A percentile compares a stretch with the other conserved stretches of the same genome.
phyloP scores from a whole-genome alignment of 805 yeast species.

The Zygosaccharomyces siamensis region DNA sequence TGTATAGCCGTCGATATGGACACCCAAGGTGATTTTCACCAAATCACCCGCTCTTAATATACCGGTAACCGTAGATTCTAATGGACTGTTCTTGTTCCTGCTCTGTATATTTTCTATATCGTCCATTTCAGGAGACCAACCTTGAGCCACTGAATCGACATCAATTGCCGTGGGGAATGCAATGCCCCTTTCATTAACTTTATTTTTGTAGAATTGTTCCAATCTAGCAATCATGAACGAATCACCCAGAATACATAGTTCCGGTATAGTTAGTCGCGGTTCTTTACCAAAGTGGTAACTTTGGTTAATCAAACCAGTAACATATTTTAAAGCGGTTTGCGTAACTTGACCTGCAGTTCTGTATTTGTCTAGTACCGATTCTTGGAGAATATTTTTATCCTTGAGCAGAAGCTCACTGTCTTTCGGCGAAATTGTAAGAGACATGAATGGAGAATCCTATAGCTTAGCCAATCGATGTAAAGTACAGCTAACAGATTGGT shows the following conservation, averaged over 20 bases:
- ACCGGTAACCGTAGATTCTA: conserved; percentile 25
- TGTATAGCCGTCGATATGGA: conserved; percentile 93
- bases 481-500: neutral
- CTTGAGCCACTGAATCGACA: conserved; percentile 69
- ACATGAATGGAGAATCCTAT: conserved; percentile 41
- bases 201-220: conserved; percentile 53
- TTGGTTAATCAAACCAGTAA: conserved; percentile 62
- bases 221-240: conserved; percentile 60
- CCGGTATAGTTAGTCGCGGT: conserved; percentile 49
- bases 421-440: conserved; percentile 67
- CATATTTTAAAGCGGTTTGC: conserved; percentile 71
- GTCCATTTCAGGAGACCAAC: conserved; percentile 84
- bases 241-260: conserved; percentile 80
- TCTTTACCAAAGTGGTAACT: conserved; percentile 52
- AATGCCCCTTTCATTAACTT: conserved; percentile 82
- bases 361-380: conserved; percentile 68
- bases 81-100: conserved; percentile 27
- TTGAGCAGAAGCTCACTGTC: conserved; percentile 69
- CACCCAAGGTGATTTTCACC: conserved; percentile 79
- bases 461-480: neutral
- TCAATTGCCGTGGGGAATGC: conserved; percentile 89
- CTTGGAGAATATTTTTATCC: conserved; percentile 64
- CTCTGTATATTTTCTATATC: conserved; percentile 41
- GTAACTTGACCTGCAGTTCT: conserved; percentile 84
- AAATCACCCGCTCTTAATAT: conserved; percentile 65